Base-by-base conservation (phyloP, 345 rosid genomes). In the Arabis hirsuta region DNA sequence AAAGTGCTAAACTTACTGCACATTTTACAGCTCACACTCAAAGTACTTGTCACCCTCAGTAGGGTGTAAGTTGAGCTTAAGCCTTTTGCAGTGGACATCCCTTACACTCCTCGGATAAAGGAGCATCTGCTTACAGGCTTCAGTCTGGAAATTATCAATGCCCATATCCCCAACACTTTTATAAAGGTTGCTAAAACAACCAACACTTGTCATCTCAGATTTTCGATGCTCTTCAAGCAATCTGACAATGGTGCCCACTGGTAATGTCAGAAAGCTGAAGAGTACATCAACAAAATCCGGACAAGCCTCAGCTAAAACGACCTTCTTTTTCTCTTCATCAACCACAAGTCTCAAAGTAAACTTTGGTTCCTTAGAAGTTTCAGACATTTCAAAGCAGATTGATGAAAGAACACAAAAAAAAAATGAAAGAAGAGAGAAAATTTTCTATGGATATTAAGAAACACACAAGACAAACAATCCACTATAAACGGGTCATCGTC, bases 171-270 rank as follows among this genome's bases (percentile, higher is more conserved):
- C n/a, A 32, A 75, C 65, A 8, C 69, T 67, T 60, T 43, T 59
- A 48, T 75, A 75, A 16, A 68, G 50, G 36, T 60, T 74, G 16
- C 39, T 53, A 27, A 74, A 32, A 63, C 79, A 50, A 5, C 69
- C 79, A 5, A 16, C 16, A 16, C 16, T 16, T 16, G 16, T 16
- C 16, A 52, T 1, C 7, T 32, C 36, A 26, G 50, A 38, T 26
- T 38, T 42, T 12, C 12, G 31, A 72, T 61, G 66, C 12, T 58
- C 19, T 27, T 68, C 51, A 16, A 66, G 58, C 22, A 58, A 60
- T 4, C 64, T 9, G 4, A 53, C 69, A 60, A 68, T 53, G 5
- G 79, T 61, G 8, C 79, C 74, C 47, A 75, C 50, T 0, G 79
- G 69, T 0, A 68, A 12, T 13, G 48, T 53, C 7, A 75, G 69